Conservation (phyloP, 2,329 filamentous ascomycete genomes). For the Fusarium protoensiforme region DNA sequence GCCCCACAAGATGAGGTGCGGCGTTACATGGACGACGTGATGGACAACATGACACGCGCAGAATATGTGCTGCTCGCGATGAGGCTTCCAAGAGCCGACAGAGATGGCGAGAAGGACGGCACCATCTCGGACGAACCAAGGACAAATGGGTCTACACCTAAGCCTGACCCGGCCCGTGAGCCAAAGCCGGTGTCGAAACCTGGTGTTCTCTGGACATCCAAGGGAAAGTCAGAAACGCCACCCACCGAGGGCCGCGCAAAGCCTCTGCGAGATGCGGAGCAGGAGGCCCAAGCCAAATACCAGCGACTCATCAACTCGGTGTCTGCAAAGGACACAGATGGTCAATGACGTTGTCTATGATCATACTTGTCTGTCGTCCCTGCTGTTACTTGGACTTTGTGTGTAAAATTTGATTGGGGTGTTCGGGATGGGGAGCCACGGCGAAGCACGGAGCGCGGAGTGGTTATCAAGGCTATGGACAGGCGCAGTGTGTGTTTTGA, state of each 20-base stretch:
- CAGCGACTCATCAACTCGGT: conserved; percentile 52
- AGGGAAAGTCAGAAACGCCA: conserved; percentile 34
- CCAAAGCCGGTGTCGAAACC: conserved; percentile 38
- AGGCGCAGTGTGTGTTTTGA: conserved; percentile 26
- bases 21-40: conserved; percentile 76
- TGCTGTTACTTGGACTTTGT: neutral
- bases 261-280: conserved; percentile 47
- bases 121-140: conserved; percentile 45
- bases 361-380: neutral
- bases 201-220: conserved; percentile 52
- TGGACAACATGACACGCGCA: conserved; percentile 75
- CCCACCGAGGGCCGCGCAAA: conserved; percentile 30
- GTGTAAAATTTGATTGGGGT: conserved; percentile 31
- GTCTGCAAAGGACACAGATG: conserved; percentile 47
- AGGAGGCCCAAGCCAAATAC: conserved; percentile 50
- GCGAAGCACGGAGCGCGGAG: conserved; percentile 39
- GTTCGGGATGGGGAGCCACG: conserved; percentile 18
- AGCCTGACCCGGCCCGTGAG: conserved; percentile 42
- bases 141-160: conserved; percentile 45
- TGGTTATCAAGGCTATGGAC: conserved; percentile 20
- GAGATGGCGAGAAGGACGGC: conserved; percentile 47
- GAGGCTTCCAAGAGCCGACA: conserved; percentile 64
- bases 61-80: conserved; percentile 76
- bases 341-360: conserved; percentile 16
- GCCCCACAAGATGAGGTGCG: conserved; percentile 71